Evolutionary conservation across 1,284 basidiomycete species (phyloP), one percentile per base, ranked within the genome.

Genomic region (Apiotrichum veenhuisii): DNA sequence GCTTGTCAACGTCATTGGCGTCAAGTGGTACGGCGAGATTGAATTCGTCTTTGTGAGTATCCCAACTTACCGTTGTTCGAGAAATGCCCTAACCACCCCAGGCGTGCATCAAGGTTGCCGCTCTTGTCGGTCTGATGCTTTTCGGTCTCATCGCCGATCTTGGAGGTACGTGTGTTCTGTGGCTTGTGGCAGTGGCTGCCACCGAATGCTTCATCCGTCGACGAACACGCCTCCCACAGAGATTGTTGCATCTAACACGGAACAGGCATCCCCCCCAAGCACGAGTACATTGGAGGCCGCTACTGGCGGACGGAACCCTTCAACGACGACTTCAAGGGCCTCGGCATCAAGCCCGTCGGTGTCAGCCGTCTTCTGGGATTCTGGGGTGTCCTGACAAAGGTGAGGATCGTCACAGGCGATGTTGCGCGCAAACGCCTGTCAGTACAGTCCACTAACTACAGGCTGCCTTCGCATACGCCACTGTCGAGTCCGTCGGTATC

Each of bases 61-160:
- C 5, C 14, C 36, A 15, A 37, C n/a, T n/a, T n/a, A n/a, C n/a
- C n/a, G 36, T 5, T 18, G 36, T 18, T 37, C 15, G 11, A n/a
- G 14, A 14, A 8, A 14, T 17, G 15, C 9, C 4, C 36, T 37
- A 5, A 37, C 36, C 11, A 14, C 36, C 15, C 8, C 36, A 37
- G 36, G 36, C 58, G 15, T 51, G 48, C 30, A 85, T 89, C 73
- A 89, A 89, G 75, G 85, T 90, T 30, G 76, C 87, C 49, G 87
- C 87, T 0, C 87, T 66, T 18, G 49, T 63, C 41, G 62, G 55
- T 0, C 54, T 71, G 33, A 82, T 87, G 56, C 66, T 88, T 52
- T 79, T 81, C 54, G 87, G 87, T 50, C 78, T 89, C 43, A 74
- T 88, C 54, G 81, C 88, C 50, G 85, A 88, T 64, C 81, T 88